Evolutionary conservation across 768 basidiomycete genomes (phyloP), one percentile per base, ranked within the genome.

Genomic region (Suillus discolor): DNA sequence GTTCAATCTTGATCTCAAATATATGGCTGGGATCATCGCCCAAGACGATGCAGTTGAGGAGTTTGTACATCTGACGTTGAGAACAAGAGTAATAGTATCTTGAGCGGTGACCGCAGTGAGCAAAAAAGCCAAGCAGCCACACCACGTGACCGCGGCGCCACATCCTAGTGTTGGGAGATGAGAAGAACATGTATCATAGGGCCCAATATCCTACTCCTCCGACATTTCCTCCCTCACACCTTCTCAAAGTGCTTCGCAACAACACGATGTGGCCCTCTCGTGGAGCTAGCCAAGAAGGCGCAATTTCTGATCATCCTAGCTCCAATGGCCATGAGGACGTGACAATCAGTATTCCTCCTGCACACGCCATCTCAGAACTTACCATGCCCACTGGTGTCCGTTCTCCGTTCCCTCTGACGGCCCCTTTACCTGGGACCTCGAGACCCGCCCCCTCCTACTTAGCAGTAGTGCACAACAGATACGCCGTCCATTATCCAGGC

Each of bases 241-340:
- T 23, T 92, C 90, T 6, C 91, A 91, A 67, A 91, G 89, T 2
- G 89, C 88, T 3, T 92, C 91, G 20, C 89, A 92, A 75, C 71
- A 57, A 0, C 54, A 63, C 44, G 71, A 65, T 25, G 54, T n/a
- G 62, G 6, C 65, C 31, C 68, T 81, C 63, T 53, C 47, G 49
- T 16, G 69, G 65, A 38, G 67, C 62, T 1, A 73, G 62, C 38
- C 70, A 72, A 28, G 68, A 73, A 61, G 67, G 42, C 18, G 3
- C 62, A 12, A 44, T 62, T 9, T 73, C 67, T 53, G 66, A 67
- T 3, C 41, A 47, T 3, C n/a, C 11, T 9, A 57, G 12, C 44
- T 41, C 34, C 15, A 53, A 60, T 59, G 44, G 51, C n/a, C 62
- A 65, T 20, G 67, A 61, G 2, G 64, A 69, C 20, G 61, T 74